Percentiles rank a stretch among this genome's conserved stretches.
Evolutionary conservation across 2,329 filamentous ascomycete species (phyloP).

Genomic region (Alternaria infectoria): DNA sequence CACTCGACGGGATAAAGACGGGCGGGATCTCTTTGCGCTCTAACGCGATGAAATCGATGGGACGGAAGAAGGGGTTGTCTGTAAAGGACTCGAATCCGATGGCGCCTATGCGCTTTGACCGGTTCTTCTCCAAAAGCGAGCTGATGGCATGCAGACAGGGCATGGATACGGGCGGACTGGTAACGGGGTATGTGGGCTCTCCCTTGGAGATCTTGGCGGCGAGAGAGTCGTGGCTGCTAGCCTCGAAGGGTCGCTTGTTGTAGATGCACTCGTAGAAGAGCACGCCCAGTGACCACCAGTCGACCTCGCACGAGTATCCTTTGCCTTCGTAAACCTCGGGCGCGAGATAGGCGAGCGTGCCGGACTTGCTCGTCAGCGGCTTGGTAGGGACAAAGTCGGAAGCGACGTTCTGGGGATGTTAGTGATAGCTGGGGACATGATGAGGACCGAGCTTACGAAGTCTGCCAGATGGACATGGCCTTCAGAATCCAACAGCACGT

Average conservation of each 20-base stretch:
- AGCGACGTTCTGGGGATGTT: slow-evolving; percentile 79
- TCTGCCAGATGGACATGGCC: slow-evolving; percentile 93
- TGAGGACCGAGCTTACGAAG: slow-evolving; percentile 69
- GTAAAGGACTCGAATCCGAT: slow-evolving; percentile 83
- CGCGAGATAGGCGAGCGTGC: slow-evolving; percentile 92
- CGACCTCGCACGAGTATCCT: slow-evolving; percentile 87
- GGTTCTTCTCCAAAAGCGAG: slow-evolving; percentile 80
- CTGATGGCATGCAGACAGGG: slow-evolving; percentile 89
- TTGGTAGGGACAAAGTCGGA: slow-evolving; percentile 88
- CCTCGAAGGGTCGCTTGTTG: slow-evolving; percentile 97
- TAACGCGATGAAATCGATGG: slow-evolving; percentile 82
- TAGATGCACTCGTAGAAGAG: slow-evolving; percentile 99
- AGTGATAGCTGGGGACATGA: slow-evolving; percentile 30
- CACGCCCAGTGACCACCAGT: slow-evolving; percentile 98
- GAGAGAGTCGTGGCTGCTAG: slow-evolving; percentile 80
- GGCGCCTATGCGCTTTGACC: slow-evolving; percentile 80
- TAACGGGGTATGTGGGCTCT: slow-evolving; percentile 87
- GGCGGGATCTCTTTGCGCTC: slow-evolving; percentile 89
- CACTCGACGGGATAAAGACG: slow-evolving; percentile 89
- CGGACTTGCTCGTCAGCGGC: slow-evolving; percentile 90
- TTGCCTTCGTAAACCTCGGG: slow-evolving; percentile 92
- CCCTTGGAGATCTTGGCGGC: slow-evolving; percentile 81
- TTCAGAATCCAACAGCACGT: slow-evolving; percentile 50
- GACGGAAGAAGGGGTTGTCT: slow-evolving; percentile 85
- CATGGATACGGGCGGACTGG: slow-evolving; percentile 86